Evolutionary conservation across 257 asterid species (phyloP).

Genomic region (Agastache rugosa): DNA sequence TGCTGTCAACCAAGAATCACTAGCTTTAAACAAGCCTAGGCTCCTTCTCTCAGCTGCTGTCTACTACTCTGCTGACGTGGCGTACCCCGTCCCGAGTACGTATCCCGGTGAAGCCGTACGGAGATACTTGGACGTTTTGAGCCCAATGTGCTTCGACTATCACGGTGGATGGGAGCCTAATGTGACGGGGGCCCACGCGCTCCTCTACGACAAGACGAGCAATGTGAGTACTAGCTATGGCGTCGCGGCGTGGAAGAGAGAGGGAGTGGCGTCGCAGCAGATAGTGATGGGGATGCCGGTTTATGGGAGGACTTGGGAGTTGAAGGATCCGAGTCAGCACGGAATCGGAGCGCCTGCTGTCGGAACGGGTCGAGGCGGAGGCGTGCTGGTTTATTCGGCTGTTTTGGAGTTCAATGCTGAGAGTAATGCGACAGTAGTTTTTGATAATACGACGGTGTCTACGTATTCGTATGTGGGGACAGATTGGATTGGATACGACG

Average conservation of each 20-base stretch:
- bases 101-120: conserved; percentile 44
- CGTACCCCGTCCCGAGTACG: conserved; percentile 24
- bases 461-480: conserved; percentile 60
- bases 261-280: conserved; percentile 28
- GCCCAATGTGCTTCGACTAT: conserved; percentile 43
- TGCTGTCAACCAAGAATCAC: conserved; percentile 37
- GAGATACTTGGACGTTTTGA: conserved; percentile 48
- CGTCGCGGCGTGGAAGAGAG: conserved; percentile 53
- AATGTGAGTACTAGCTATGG: conserved; percentile 67
- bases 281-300: conserved; percentile 72
- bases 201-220: conserved; percentile 52
- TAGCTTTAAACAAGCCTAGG: conserved; percentile 32
- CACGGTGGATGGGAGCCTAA: conserved; percentile 61
- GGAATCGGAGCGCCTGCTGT: conserved; percentile 65
- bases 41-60: conserved; percentile 53
- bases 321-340: conserved; percentile 57
- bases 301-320: conserved; percentile 68
- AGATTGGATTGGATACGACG: conserved; percentile 74
- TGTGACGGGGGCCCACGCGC: conserved; percentile 57
- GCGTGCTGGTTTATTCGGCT: conserved; percentile 47
- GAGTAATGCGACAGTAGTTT: conserved; percentile 53
- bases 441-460: conserved; percentile 55
- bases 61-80: conserved; percentile 44
- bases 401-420: conserved; percentile 48
- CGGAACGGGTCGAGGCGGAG: conserved; percentile 64